Evolutionary conservation across 179 eudicot genomes (phyloP), one percentile per base, ranked within the genome.

Genomic region (Carnegiea gigantea): DNA sequence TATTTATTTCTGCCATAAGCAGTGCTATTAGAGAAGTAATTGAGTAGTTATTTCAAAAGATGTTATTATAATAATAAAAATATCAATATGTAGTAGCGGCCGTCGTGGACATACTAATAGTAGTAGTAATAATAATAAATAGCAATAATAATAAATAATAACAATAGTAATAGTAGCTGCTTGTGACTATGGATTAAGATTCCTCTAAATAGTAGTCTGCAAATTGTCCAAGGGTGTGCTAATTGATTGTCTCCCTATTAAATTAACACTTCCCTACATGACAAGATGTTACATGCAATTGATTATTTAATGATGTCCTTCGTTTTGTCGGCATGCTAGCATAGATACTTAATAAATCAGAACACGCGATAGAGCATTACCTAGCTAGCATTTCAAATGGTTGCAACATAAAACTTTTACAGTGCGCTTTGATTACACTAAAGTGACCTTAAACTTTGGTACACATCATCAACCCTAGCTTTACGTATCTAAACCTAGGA

Each of bases 251-350:
- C 64, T 20, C 71, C 23, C 71, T 12, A 64, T 13, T 65, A 53
- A 76, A 51, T 51, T 49, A 28, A 53, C 14, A 3, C 49, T 26
- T 28, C 65, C 78, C 79, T 78, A 81, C 84, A 81, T 67, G 82
- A 84, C 26, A 64, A 54, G 84, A 78, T 78, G 33, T 38, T 40
- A 77, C 82, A 65, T 78, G 82, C 23, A 81, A 81, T 73, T 81
- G 70, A 84, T 72, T 76, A 71, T 79, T 30, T 72, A 30, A 73
- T 77, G 60, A 64, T 77, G 86, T 84, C 84, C 65, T 77, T 80
- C 62, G 70, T 54, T 67, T 77, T 84, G 86, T 84, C 86, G 81
- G 78, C 48, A 76, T 17, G 73, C 36, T 67, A 67, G 70, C 26
- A 26, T 15, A 26, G 0, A 6, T 46, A 30, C 78, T 53, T 76